Conservation (phyloP, 2,329 filamentous ascomycete genomes). For the Trichoderma sp. region DNA sequence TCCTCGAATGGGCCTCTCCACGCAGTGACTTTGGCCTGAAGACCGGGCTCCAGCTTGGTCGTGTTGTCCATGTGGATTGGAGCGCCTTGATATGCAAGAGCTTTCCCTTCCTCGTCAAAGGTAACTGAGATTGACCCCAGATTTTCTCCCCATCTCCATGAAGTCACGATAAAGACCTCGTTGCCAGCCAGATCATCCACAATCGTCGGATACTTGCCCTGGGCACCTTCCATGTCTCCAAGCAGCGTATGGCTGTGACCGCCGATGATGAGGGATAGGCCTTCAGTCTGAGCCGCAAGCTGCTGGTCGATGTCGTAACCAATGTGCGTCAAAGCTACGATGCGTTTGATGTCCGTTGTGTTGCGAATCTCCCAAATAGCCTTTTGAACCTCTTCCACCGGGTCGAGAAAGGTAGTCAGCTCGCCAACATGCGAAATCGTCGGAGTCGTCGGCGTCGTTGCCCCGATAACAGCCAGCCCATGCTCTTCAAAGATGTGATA, state of each 20-base stretch:
- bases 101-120: constrained; percentile 59
- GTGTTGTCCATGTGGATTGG: constrained; percentile 64
- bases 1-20: constrained; percentile 62
- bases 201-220: constrained; percentile 63
- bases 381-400: constrained; percentile 56
- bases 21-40: constrained; percentile 56
- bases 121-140: constrained; percentile 66
- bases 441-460: constrained; percentile 59
- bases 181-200: constrained; percentile 59
- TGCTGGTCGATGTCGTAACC: constrained; percentile 63
- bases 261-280: constrained; percentile 67
- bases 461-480: constrained; percentile 61
- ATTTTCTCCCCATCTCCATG: constrained; percentile 68
- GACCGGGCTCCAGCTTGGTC: constrained; percentile 53
- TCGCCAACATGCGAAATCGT: constrained; percentile 58
- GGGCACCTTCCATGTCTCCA: constrained; percentile 56
- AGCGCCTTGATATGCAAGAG: constrained; percentile 61
- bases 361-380: constrained; percentile 61
- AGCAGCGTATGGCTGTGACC: constrained; percentile 61
- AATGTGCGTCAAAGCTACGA: constrained; percentile 66
- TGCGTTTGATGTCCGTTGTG: constrained; percentile 61
- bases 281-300: constrained; percentile 58
- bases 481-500: constrained; percentile 64
- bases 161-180: constrained; percentile 67
- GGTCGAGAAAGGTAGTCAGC: constrained; percentile 58